These are phyloP conservation scores for Saccharomycopsis fermentans DNA, from an alignment of 805 yeast species.

Conservation along the genomic window DNA sequence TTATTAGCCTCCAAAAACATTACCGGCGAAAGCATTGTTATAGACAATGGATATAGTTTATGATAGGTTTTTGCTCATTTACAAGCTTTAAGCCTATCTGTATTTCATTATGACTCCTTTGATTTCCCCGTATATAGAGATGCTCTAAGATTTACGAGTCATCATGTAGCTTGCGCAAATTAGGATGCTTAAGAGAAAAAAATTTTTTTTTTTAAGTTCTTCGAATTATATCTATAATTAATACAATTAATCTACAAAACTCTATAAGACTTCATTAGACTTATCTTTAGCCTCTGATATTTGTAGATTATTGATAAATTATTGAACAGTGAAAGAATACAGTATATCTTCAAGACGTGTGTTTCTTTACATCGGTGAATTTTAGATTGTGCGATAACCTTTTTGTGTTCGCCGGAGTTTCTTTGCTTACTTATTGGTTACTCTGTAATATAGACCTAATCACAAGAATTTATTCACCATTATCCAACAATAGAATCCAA, in stretches of 20 bases:
- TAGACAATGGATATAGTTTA: constrained; percentile 24
- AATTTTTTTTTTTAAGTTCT: not conserved
- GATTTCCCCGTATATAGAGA: too few species aligned
- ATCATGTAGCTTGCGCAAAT: not conserved
- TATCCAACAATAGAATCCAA: not conserved
- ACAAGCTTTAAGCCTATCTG: too few species aligned
- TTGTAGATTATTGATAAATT: too few species aligned
- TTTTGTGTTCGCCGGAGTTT: not conserved
- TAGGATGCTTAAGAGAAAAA: not conserved
- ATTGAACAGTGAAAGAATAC: too few species aligned
- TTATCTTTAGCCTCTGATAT: too few species aligned
- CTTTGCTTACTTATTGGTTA: not conserved
- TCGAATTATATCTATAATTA: too few species aligned
- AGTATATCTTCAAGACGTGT: not conserved
- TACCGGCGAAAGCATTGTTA: constrained; percentile 25
- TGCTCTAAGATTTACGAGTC: not conserved
- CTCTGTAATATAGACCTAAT: not conserved
- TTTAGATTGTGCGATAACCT: not conserved
- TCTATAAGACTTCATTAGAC: too few species aligned
- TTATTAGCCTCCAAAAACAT: constrained; percentile 21
- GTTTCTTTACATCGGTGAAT: not conserved
- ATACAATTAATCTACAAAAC: too few species aligned
- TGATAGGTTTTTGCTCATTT: not conserved
- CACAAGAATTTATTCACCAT: not conserved
- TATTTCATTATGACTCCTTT: too few species aligned